Evolutionary conservation across 371 early-diverging fungal genomes (phyloP), one percentile per base, ranked within the genome.

Genomic region (Blakeslea trispora): DNA sequence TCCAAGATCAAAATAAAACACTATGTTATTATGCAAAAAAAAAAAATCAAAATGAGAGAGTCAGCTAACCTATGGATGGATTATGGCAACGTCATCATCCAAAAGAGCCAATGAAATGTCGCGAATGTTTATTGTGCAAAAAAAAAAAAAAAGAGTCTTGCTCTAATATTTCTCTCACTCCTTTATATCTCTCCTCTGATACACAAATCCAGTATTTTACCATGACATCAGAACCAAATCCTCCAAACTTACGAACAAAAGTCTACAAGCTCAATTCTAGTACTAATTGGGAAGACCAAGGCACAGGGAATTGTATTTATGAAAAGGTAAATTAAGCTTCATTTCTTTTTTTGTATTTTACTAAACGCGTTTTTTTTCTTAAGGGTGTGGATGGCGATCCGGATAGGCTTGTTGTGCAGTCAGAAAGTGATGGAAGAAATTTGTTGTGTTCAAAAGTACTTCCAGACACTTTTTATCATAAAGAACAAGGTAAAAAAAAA

Each of bases 401-500:
- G 50, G 86, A 85, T 32, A 77, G 80, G 45, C 45, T 88, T 34
- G 67, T 80, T 47, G 87, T 89, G 3, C 71, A 76, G 41, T 82
- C 83, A 18, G 89, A 91, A 59, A 82, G 80, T 23, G 88, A 90
- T 58, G 75, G 84, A 32, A 67, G 77, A 6, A 68, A 87, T n/a
- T 60, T 90, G 19, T 54, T 91, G 63, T 79, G 71, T 41, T 81
- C 87, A n/a, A 78, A 76, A 48, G 82, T 91, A 42, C 63, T 77
- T 44, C 72, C 78, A 48, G 82, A 18, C 85, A 86, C 43, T 78
- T 81, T 23, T 94, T 91, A n/a, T 67, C 86, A 87, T 59, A 78
- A 84, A 32, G 93, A 93, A 57, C 90, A 94, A 81, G 90, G 92
- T 91, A 79, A 42, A 39, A n/a, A n/a, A n/a, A n/a, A n/a, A n/a